Evolutionary conservation across 257 asterid genomes (phyloP), one percentile per base, ranked within the genome.

Genomic region (Solanum gracilifrons): DNA sequence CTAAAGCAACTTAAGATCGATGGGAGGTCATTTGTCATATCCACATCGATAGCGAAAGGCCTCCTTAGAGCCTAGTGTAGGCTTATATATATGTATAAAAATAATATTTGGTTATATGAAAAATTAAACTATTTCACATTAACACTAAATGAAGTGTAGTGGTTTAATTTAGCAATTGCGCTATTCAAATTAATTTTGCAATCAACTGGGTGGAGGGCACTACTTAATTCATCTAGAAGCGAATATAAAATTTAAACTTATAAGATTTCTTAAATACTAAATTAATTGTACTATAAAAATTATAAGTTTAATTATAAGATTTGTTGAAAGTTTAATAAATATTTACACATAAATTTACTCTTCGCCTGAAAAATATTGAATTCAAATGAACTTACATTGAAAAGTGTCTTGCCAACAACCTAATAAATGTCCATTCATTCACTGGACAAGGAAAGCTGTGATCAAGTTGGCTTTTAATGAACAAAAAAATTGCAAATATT

Each of bases 1-100:
- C 88, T 84, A 76, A 92, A 90, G 23, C 93, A 93, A 3, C 92
- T 91, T 1, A 84, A 90, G 6, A 87, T 20, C 1, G 93, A 75
- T 1, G 95, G 93, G 1, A 92, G 13, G 4, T 83, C 86, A 27
- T 88, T 29, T 3, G 89, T 37, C 12, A 92, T 41, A 58, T 55
- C 4, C 64, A 5, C n/a, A 21, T 55, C n/a, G n/a, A 55, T 18
- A 18, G 64, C 64, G n/a, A 6, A 55, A 18, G n/a, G 2, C n/a
- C 64, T 55, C 21, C 23, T 18, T 51, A 6, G 51, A 43, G 16
- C 18, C 55, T 46, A 46, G 18, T 13, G 55, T 46, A 46, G 55
- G 4, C 55, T 46, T 46, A 46, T 46, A 13, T 46, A 46, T 13
- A 4, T 12, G 55, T 46, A 46, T 46, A 46, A 46, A 46, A 55